Evolutionary conservation across 495 filamentous ascomycete species (phyloP).

Genomic region (Daldinia childiae): DNA sequence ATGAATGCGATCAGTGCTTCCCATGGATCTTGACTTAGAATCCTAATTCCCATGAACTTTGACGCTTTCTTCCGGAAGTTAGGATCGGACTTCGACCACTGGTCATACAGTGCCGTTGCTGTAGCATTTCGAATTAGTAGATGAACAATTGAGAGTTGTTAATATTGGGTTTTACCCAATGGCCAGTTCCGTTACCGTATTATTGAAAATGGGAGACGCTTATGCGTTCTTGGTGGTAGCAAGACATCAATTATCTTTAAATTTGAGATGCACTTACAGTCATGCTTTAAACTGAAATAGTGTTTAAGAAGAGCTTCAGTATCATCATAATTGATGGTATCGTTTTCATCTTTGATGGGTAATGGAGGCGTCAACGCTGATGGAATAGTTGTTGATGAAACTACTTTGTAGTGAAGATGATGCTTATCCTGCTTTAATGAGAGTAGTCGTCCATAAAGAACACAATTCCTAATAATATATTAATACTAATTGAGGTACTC

Average conservation of each 20-base stretch:
- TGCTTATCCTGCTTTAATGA: conserved; percentile 83
- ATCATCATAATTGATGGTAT: conserved; percentile 62
- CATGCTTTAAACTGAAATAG: conserved; percentile 83
- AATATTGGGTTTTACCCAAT: not conserved
- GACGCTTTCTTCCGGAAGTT: conserved; percentile 91
- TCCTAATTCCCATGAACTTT: conserved; percentile 91
- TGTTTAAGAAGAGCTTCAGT: conserved; percentile 73
- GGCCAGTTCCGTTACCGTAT: not conserved
- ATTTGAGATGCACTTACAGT: conserved; percentile 48
- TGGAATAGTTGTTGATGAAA: conserved; percentile 57
- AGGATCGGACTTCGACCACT: conserved; percentile 85
- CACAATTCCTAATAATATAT: conserved; percentile 68
- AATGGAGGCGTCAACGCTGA: conserved; percentile 36
- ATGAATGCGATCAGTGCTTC: conserved; percentile 94
- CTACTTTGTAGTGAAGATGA: conserved; percentile 82
- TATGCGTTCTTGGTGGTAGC: not conserved
- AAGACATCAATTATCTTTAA: not conserved
- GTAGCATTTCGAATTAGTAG: not conserved
- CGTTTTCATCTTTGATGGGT: conserved; percentile 17
- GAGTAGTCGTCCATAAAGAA: conserved; percentile 83
- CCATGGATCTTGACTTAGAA: conserved; percentile 95
- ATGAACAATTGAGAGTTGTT: not conserved
- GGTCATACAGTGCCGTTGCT: conserved; percentile 76
- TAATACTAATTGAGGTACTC: conserved; percentile 22
- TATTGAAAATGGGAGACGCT: not conserved